phyloP scores from a whole-genome alignment of 2,329 filamentous ascomycete species.

The Colletotrichum higginsianum region DNA sequence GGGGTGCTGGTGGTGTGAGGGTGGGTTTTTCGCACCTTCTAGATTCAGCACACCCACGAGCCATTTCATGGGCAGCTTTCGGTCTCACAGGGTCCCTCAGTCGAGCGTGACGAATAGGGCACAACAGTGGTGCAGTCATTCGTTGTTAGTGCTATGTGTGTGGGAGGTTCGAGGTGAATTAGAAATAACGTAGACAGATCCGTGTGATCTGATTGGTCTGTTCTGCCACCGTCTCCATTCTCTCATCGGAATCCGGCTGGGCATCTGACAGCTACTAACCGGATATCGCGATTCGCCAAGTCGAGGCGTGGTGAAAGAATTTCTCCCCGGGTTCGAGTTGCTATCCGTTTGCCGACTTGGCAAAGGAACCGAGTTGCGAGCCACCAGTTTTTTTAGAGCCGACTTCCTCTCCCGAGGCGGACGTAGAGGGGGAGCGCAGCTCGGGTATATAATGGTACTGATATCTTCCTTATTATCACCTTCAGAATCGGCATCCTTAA shows the following conservation, averaged over 20 bases:
- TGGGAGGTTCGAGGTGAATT: too few relatives aligned
- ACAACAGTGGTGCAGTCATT: too few relatives aligned
- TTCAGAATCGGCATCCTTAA: not conserved
- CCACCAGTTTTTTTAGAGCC: not conserved
- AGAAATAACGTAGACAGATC: too few relatives aligned
- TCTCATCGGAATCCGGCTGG: too few relatives aligned
- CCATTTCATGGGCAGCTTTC: not conserved
- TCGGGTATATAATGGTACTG: not conserved
- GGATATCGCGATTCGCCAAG: not conserved
- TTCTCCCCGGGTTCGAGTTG: not conserved
- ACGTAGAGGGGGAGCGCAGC: not conserved
- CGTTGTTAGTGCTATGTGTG: too few relatives aligned
- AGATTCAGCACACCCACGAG: not conserved
- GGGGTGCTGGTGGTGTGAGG: not conserved
- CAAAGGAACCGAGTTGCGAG: not conserved
- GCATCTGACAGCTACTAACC: not conserved
- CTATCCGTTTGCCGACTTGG: constrained; percentile 5
- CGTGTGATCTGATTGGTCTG: too few relatives aligned
- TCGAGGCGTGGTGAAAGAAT: not conserved
- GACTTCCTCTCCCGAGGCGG: not conserved
- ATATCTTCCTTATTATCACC: not conserved
- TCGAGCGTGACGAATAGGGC: too few relatives aligned
- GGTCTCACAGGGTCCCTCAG: too few relatives aligned
- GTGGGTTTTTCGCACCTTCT: not conserved
- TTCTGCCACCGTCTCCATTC: too few relatives aligned